Base-by-base conservation (phyloP, 2,329 filamentous ascomycete species). In the Dothidotthia symphoricarpi region DNA sequence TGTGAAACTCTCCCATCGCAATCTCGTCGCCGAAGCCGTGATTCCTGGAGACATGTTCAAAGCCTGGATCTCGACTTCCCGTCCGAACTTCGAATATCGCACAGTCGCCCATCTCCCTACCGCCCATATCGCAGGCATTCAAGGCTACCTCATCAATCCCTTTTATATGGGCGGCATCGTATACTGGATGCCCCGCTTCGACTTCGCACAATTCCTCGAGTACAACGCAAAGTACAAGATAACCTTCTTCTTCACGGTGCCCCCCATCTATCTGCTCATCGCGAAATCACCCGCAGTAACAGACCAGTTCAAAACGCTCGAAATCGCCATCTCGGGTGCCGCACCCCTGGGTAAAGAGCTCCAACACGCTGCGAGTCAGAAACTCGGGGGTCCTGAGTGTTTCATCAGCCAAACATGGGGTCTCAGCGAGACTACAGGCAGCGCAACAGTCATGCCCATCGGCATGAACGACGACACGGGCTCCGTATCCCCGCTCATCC, bases 151-250 rank as follows among this genome's bases (percentile, higher is more conserved):
- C 6, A 58, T 74, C 38, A 70, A 69, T 34, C 69, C 70, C 0
- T 64, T 72, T 44, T 65, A 64, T 45, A 50, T 64, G 45, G 65
- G 61, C 24, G 67, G 67, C 2, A 47, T 57, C 4, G 57, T 77
- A 3, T 83, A 78, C 67, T 83, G 80, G 80, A 83, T 84, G 80
- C 67, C 72, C 3, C 70, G 68, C 27, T 84, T 83, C 56, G 72
- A 79, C 43, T 78, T 80, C 41, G 55, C 60, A 2, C 65, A 73
- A 25, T 82, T 84, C 54, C 69, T 82, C 35, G 61, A 67, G 26
- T 74, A 80, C 59, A 71, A 69, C 49, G 69, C 69, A 28, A 67
- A 69, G 32, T 74, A 77, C 51, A 59, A 62, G 9, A 71, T 81
- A 44, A 81, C 76, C 0, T 66, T 59, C 34, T 75, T 82, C 55